phyloP scores from a whole-genome alignment of 768 basidiomycete genomes.

The Russula earlei region DNA sequence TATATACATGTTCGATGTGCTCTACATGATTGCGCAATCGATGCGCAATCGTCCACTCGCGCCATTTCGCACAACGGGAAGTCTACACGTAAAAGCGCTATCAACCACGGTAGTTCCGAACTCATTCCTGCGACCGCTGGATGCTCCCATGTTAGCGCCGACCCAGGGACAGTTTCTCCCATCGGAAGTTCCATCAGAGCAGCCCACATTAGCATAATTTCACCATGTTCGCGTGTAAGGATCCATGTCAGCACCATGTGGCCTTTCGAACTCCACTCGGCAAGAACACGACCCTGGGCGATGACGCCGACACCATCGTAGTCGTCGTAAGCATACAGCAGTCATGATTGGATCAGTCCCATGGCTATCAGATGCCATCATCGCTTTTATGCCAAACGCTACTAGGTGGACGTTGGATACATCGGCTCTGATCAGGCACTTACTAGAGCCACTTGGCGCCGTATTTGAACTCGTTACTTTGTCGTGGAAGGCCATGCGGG shows the following conservation, averaged over 20 bases:
- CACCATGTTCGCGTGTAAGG: neutral
- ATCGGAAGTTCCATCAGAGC: neutral
- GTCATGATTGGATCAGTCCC: conserved; percentile 66
- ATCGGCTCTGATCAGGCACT: conserved; percentile 31
- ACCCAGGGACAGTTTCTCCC: too few relatives aligned
- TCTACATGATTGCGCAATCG: conserved; percentile 20
- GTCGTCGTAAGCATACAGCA: too few relatives aligned
- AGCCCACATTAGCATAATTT: neutral
- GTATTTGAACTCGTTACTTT: conserved; percentile 43
- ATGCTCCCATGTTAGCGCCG: too few relatives aligned
- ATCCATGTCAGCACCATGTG: neutral
- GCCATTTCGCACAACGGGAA: neutral
- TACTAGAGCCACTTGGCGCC: conserved; percentile 30
- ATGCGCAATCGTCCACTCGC: conserved; percentile 1
- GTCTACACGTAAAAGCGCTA: neutral
- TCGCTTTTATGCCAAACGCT: conserved; percentile 48
- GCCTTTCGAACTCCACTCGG: neutral
- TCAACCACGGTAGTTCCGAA: too few relatives aligned
- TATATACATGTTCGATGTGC: conserved; percentile 1
- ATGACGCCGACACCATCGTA: conserved; percentile 53
- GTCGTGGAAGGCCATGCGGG: conserved; percentile 43
- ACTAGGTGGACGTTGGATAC: conserved; percentile 48
- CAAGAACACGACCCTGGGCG: conserved; percentile 57
- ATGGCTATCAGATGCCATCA: conserved; percentile 49
- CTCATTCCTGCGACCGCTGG: too few relatives aligned